These are phyloP conservation scores for Apophysomyces variabilis DNA, from an alignment of 371 early-diverging fungal species.

Conservation along the genomic window DNA sequence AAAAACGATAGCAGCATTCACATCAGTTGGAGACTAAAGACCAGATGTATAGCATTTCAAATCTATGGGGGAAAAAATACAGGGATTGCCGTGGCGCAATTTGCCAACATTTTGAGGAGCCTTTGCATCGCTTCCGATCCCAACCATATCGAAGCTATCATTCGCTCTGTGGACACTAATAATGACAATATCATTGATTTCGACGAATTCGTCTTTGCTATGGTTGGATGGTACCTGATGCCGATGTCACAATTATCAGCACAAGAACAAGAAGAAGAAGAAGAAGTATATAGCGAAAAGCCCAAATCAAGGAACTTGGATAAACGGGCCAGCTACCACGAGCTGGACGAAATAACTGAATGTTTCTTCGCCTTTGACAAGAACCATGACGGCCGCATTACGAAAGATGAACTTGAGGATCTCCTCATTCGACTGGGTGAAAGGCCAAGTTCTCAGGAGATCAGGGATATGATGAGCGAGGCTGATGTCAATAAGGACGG, in stretches of 20 bases:
- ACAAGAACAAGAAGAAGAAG: conserved; percentile 3
- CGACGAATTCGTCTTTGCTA: conserved; percentile 73
- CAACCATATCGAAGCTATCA: conserved; percentile 63
- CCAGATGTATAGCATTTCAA: conserved; percentile 15
- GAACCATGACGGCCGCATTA: conserved; percentile 74
- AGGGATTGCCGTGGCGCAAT: conserved; percentile 62
- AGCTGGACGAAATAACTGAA: conserved; percentile 63
- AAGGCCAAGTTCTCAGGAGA: conserved; percentile 68
- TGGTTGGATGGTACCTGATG: conserved; percentile 29
- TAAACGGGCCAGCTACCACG: conserved; percentile 40
- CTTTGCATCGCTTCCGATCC: conserved; percentile 73
- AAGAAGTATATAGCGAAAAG: conserved; percentile 6
- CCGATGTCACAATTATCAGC: conserved; percentile 7
- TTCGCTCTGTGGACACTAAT: conserved; percentile 53
- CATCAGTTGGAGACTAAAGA: background rate
- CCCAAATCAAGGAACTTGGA: background rate
- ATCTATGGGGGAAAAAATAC: conserved; percentile 49
- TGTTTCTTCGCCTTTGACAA: conserved; percentile 78
- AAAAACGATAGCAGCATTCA: background rate
- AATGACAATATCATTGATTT: conserved; percentile 60
- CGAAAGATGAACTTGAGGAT: conserved; percentile 69
- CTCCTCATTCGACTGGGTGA: conserved; percentile 73
- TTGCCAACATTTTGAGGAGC: conserved; percentile 70
- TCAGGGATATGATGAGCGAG: conserved; percentile 83
- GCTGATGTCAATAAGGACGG: conserved; percentile 82